A percentile compares a stretch with the other conserved stretches of the same genome.
These are phyloP conservation scores for Pilobolus umbonatus DNA, from an alignment of 192 early-diverging fungal genomes.

Conservation along the genomic window DNA sequence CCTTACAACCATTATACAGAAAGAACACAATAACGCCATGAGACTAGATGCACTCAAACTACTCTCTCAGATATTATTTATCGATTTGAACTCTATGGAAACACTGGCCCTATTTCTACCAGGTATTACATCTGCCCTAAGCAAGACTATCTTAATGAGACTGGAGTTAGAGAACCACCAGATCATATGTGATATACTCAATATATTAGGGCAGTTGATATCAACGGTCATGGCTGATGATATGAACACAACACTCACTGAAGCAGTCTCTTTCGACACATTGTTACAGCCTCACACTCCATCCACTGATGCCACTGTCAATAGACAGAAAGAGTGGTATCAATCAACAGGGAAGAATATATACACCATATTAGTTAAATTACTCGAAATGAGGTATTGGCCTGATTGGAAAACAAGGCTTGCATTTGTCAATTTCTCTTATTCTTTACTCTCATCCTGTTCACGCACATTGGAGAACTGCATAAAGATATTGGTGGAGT, in stretches of 20 bases:
- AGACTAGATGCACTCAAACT: slow-evolving; percentile 31
- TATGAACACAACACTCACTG: slow-evolving; percentile 6
- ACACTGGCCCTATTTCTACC: slow-evolving; percentile 29
- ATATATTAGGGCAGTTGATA: slow-evolving; percentile 28
- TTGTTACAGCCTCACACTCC: background rate
- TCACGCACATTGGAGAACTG: slow-evolving; percentile 31
- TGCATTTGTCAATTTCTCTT: slow-evolving; percentile 34
- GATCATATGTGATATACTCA: slow-evolving; percentile 22
- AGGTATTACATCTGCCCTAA: slow-evolving; percentile 30
- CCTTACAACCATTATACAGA: slow-evolving; percentile 12
- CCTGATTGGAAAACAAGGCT: slow-evolving; percentile 31
- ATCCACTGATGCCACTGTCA: background rate
- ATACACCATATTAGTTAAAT: slow-evolving; percentile 16
- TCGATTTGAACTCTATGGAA: slow-evolving; percentile 22
- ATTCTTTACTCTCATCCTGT: slow-evolving; percentile 25
- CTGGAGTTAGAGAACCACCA: slow-evolving; percentile 38
- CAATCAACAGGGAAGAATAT: slow-evolving; percentile 24
- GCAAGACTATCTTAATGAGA: slow-evolving; percentile 26
- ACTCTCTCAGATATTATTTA: slow-evolving; percentile 23
- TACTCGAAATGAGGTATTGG: slow-evolving; percentile 32
- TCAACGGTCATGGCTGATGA: slow-evolving; percentile 28
- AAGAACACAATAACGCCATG: slow-evolving; percentile 25
- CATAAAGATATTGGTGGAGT: slow-evolving; percentile 25
- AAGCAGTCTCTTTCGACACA: background rate
- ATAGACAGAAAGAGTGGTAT: slow-evolving; percentile 27